Conservation (phyloP, 139 green algal species). For the Picochlorum sp. region DNA sequence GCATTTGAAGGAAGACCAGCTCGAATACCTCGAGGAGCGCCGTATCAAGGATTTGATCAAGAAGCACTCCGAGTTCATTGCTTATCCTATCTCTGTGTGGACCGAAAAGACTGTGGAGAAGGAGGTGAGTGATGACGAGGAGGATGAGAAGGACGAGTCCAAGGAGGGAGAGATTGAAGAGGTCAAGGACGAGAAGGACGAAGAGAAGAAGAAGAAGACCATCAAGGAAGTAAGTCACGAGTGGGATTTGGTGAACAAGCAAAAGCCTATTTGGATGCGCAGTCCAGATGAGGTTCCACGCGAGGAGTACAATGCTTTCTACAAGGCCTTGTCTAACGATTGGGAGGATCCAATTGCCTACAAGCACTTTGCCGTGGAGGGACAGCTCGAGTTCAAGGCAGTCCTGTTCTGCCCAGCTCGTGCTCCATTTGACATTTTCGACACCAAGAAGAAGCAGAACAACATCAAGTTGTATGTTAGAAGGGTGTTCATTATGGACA, state of each 20-base stretch:
- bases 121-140: constrained; percentile 44
- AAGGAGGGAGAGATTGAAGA: constrained; percentile 59
- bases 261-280: constrained; percentile 99
- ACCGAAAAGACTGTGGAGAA: constrained; percentile 97
- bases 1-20: constrained; percentile 95
- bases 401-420: constrained; percentile 87
- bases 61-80: constrained; percentile 99
- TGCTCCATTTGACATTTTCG: constrained; percentile 99
- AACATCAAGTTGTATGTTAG: constrained; percentile 99
- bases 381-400: constrained; percentile 99
- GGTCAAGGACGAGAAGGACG: constrained; percentile 29
- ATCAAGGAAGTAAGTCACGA: constrained; percentile 96
- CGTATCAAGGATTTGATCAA: constrained; percentile 98
- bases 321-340: constrained; percentile 87
- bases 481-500: constrained; percentile 99
- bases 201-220: constrained; percentile 73
- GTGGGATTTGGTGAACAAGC: constrained; percentile 99
- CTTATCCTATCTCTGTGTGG: constrained; percentile 97
- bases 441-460: constrained; percentile 88
- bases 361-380: constrained; percentile 98
- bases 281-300: constrained; percentile 86
- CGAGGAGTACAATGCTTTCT: constrained; percentile 46
- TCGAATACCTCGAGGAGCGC: constrained; percentile 98
- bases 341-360: constrained; percentile 95
- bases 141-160: constrained; percentile 68